phyloP scores from a whole-genome alignment of 2,329 filamentous ascomycete species.

The Calonectria hongkongensis region DNA sequence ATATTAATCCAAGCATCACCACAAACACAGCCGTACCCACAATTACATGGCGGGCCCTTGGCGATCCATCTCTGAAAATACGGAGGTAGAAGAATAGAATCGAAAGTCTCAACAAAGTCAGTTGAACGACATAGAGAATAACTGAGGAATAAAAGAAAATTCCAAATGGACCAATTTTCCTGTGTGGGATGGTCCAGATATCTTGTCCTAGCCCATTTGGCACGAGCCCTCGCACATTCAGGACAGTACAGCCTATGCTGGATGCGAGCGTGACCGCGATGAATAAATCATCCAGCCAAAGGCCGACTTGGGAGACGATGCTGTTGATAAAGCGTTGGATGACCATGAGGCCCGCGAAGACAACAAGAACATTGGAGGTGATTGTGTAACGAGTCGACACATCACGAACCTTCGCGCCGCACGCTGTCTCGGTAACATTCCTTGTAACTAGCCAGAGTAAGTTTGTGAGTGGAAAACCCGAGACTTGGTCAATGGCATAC shows the following conservation, averaged over 20 bases:
- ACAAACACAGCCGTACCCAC: neutral
- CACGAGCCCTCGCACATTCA: constrained; percentile 4
- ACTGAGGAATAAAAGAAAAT: neutral
- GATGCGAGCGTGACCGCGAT: neutral
- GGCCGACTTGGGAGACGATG: neutral
- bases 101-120: neutral
- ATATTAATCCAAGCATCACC: neutral
- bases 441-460: constrained; percentile 1
- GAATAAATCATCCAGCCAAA: constrained; percentile 18
- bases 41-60: neutral
- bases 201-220: constrained; percentile 9
- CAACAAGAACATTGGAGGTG: neutral
- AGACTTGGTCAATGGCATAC: neutral
- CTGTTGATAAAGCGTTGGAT: constrained; percentile 4
- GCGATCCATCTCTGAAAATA: neutral
- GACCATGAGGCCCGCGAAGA: neutral
- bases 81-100: constrained; percentile 21
- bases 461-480: neutral
- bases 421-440: constrained; percentile 1
- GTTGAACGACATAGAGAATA: neutral
- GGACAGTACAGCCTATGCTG: neutral
- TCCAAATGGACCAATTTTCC: neutral
- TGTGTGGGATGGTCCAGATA: neutral
- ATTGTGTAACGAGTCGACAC: neutral
- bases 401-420: neutral